Base-by-base conservation (phyloP, 345 rosid species). In the Balakata baccata region DNA sequence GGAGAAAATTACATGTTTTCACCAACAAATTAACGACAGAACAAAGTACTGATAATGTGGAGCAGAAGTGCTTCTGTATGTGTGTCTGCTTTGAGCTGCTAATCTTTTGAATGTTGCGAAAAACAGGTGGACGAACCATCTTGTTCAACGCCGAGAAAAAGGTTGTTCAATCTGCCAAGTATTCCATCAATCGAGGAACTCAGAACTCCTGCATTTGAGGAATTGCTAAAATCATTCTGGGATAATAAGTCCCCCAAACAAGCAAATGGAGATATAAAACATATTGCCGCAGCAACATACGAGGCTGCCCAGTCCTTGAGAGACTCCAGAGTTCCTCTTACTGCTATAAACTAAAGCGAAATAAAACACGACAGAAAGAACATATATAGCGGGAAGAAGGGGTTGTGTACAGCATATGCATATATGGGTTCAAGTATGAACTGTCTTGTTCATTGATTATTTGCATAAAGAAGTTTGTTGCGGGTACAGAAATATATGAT, bases 251-350 rank as follows among this genome's bases (percentile, higher is more conserved):
- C 85, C 11, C 66, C 82, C 46, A 93, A 87, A 82, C 92, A 81
- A 74, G 83, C 85, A 56, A 91, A 95, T 54, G 97, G 98, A 38
- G 98, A 95, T 70, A 71, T 73, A 58, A 95, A 91, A 82, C 85
- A 89, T 80, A 84, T 89, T 63, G 57, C 84, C 17, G 68, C 74
- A 23, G 92, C 81, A 1, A 79, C 85, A 66, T 79, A 86, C 22
- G 97, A 87, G 53, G 84, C 86, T 39, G 87, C 93, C 34, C 97
- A 87, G 74, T 87, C 95, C 20, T 37, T 84, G 60, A 83, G 86
- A 72, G 99, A 92, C 85, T 80, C 99, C 61, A 87, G 99, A 77
- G 80, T 82, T 80, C 97, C 98, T 14, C 91, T 95, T 73, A 92
- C 92, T 76, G 92, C 97, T 66, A 87, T 95, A 47, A 95, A 95